Conservation (phyloP, 2,329 filamentous ascomycete species). For the Mollisiaceae sp. region DNA sequence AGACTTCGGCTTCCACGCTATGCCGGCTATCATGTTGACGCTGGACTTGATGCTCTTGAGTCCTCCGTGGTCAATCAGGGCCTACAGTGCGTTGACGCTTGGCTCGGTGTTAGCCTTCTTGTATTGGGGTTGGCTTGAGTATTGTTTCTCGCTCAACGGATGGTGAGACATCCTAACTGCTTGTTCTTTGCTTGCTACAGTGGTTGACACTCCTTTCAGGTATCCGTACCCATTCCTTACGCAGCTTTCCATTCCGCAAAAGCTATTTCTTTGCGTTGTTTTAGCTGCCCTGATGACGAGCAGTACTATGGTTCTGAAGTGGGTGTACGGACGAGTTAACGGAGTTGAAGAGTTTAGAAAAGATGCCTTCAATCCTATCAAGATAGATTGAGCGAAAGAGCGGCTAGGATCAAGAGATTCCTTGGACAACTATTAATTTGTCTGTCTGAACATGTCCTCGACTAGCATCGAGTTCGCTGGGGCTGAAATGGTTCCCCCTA, state of each 20-base stretch:
- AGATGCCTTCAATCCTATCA: too few species aligned
- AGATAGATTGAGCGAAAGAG: too few species aligned
- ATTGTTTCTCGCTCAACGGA: conserved; percentile 13
- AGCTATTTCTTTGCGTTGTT: conserved; percentile 5
- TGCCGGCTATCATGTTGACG: conserved; percentile 15
- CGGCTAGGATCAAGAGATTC: background rate
- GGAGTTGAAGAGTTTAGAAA: too few species aligned
- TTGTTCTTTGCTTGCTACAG: background rate
- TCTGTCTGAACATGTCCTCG: too few species aligned
- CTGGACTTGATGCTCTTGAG: conserved; percentile 9
- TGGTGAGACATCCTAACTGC: background rate
- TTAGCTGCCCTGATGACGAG: conserved; percentile 12
- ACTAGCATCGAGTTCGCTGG: too few species aligned
- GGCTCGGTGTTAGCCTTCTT: conserved; percentile 1
- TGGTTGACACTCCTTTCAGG: conserved; percentile 9
- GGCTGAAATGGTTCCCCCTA: too few species aligned
- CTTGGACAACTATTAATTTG: background rate
- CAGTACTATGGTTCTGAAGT: conserved; percentile 14
- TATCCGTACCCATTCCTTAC: conserved; percentile 11
- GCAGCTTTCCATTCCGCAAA: conserved; percentile 2
- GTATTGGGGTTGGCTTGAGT: conserved; percentile 13
- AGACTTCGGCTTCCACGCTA: conserved; percentile 15
- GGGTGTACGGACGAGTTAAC: background rate
- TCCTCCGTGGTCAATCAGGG: conserved; percentile 12
- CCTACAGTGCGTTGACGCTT: background rate